Conservation (phyloP, 257 asterid species). For the Handroanthus guayacan region DNA sequence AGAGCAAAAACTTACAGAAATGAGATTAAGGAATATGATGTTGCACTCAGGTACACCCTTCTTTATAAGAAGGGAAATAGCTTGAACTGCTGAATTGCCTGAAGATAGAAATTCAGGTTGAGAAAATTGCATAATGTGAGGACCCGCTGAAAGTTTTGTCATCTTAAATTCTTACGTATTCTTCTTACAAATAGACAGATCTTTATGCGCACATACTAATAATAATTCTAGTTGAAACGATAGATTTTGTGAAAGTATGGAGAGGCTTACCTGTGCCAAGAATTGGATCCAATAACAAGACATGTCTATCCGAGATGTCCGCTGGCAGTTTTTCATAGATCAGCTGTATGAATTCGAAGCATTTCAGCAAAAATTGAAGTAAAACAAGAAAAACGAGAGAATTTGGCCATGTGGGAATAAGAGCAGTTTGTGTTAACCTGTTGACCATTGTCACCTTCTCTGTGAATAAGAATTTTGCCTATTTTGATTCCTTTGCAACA, state of each 20-base stretch:
- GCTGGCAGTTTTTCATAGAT: conserved; percentile 92
- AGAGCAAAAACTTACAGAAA: conserved; percentile 66
- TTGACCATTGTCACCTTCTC: conserved; percentile 98
- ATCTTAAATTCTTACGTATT: background rate
- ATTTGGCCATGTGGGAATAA: background rate
- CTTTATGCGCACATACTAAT: background rate
- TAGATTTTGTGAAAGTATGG: background rate
- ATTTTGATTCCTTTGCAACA: conserved; percentile 98
- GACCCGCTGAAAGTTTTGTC: background rate
- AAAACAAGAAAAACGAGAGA: background rate
- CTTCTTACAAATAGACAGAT: background rate
- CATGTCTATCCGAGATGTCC: conserved; percentile 94
- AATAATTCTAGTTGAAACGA: conserved; percentile 1
- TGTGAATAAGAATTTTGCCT: conserved; percentile 94
- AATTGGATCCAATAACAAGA: conserved; percentile 91
- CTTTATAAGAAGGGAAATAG: conserved; percentile 82
- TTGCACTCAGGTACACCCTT: conserved; percentile 93
- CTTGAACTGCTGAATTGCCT: conserved; percentile 98
- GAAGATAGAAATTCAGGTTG: conserved; percentile 30
- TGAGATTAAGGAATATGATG: conserved; percentile 95
- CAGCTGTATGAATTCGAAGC: conserved; percentile 58
- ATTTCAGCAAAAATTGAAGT: background rate
- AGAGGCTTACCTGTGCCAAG: conserved; percentile 90
- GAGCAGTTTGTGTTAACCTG: conserved; percentile 56
- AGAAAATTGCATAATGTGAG: background rate